These are phyloP conservation scores for Brassica hybrid DNA, from an alignment of 441 rosid genomes.

Conservation along the genomic window DNA sequence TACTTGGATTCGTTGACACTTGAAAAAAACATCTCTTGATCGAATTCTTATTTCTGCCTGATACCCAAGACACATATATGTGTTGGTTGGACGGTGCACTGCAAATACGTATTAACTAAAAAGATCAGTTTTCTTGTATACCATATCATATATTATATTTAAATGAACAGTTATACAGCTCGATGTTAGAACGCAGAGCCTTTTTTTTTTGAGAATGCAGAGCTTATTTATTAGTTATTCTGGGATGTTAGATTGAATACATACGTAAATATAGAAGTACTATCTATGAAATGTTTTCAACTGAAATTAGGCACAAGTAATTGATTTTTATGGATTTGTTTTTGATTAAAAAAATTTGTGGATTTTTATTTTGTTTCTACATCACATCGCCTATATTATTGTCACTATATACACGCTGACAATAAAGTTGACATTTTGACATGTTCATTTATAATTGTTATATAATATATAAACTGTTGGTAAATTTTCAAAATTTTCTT, in stretches of 20 bases:
- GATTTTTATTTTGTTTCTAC: neutral
- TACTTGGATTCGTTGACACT: conserved; percentile 2
- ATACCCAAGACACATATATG: neutral
- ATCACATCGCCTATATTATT: neutral
- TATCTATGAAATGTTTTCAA: neutral
- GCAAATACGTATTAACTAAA: neutral
- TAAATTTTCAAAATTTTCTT: neutral
- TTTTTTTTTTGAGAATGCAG: neutral
- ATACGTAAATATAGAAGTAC: neutral
- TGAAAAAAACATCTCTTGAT: neutral
- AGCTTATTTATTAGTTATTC: neutral
- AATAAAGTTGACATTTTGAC: neutral
- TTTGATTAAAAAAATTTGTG: neutral
- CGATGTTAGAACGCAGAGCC: neutral
- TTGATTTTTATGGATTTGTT: neutral
- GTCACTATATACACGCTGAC: neutral
- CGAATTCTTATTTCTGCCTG: neutral
- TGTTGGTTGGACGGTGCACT: conserved; percentile 28
- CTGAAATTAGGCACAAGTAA: neutral
- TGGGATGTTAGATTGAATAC: neutral
- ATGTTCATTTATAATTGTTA: neutral
- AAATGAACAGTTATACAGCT: neutral
- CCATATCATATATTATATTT: neutral
- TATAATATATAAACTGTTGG: neutral
- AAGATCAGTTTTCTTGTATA: neutral